Base-by-base conservation (phyloP, 1,284 basidiomycete species). In the Trametes hirsuta region DNA sequence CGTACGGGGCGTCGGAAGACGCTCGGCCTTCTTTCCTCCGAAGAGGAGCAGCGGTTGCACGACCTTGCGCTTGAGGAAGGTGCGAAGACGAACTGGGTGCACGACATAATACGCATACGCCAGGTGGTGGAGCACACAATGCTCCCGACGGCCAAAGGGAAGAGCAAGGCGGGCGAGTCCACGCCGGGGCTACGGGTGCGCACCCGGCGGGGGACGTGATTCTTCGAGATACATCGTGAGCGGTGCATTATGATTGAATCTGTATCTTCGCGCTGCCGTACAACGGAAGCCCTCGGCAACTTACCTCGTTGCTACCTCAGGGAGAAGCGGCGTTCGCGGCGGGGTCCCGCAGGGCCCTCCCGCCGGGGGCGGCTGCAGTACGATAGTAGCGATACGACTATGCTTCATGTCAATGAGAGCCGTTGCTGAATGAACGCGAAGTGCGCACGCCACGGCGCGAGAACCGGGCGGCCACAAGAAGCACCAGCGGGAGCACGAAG, bases 11-110 rank as follows among this genome's bases (percentile, higher is more conserved):
- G 80, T 37, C 86, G 90, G 21, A 78, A 69, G 1, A 78, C 79
- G 0, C 47, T 77, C 5, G 74, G 77, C 2, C 72, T 88, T 10
- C 77, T 87, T 15, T 71, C 81, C 1, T 68, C 72, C 0, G 75
- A 76, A 24, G 85, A 88, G 59, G 90, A 92, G 72, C 69, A 76
- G 60, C 71, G 71, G 51, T 69, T 92, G 25, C 84, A 85, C 66
- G 70, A 75, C 14, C 66, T 80, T 39, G 87, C 83, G 12, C 64
- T 75, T 48, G 72, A 74, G 61, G 75, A 85, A 55, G 74, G 81
- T 24, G 72, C 74, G 30, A 81, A 86, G 68, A 80, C 77, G 4
- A 85, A 90, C 66, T 90, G 88, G 86, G 87, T 89, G 9, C 80
- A 81, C 54, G 84, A 87, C 65, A 74, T 89, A 44, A 76, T 84